Evolutionary conservation across 768 basidiomycete genomes (phyloP).

Genomic region (Tricholoma saponaceum): DNA sequence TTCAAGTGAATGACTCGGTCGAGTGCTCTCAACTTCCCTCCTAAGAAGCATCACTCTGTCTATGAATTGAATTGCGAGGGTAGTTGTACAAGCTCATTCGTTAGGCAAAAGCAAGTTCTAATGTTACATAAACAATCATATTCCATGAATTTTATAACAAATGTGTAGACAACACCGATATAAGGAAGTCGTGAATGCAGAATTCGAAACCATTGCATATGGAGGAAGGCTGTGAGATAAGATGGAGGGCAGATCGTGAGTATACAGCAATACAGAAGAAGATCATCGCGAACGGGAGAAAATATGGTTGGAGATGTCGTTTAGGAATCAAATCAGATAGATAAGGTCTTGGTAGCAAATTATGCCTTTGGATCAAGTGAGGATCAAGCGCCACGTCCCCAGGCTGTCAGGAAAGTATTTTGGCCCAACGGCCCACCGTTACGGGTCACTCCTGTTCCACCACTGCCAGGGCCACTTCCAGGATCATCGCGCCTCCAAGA

Average conservation of each 20-base stretch:
- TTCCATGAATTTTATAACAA: neutral
- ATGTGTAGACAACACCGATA: neutral
- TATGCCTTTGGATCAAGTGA: neutral
- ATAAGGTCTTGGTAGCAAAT: neutral
- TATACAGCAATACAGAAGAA: neutral
- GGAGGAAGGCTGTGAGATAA: neutral
- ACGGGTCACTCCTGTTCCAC: neutral
- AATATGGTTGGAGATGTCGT: neutral
- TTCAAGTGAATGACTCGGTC: no score
- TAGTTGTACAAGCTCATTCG: no score
- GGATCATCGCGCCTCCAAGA: conserved; percentile 10
- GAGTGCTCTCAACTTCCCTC: no score
- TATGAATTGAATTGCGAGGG: no score
- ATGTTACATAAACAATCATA: neutral
- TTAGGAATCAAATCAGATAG: neutral
- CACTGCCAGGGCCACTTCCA: conserved; percentile 5
- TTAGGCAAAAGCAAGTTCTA: neutral
- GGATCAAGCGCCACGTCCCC: neutral
- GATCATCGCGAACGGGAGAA: neutral
- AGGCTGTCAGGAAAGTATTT: neutral
- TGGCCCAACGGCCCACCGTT: neutral
- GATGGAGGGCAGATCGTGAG: neutral
- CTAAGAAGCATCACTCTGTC: no score
- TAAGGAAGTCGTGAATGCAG: neutral
- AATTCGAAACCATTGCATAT: neutral